These are phyloP conservation scores for Cardamine occulta DNA, from an alignment of 345 rosid species.

Conservation along the genomic window DNA sequence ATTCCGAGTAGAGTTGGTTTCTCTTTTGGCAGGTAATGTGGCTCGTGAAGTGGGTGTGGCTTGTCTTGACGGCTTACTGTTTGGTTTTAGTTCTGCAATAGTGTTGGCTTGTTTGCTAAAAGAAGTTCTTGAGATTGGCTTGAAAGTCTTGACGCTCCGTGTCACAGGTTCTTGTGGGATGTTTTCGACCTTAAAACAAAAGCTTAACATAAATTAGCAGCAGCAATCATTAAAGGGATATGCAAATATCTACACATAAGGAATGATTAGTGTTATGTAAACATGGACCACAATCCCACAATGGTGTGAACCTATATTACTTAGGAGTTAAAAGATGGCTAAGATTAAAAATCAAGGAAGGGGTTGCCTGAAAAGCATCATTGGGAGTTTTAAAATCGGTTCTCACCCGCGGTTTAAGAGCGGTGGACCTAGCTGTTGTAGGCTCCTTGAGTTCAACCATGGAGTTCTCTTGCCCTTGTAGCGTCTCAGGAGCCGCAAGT, in stretches of 20 bases:
- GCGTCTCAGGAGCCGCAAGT: constrained; percentile 39
- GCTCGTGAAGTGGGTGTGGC: constrained; percentile 69
- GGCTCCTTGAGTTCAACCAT: constrained; percentile 28
- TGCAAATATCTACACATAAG: neutral
- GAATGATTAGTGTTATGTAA: neutral
- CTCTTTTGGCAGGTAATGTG: constrained; percentile 48
- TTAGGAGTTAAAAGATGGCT: neutral
- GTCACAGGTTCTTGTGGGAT: constrained; percentile 56
- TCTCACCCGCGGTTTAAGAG: constrained; percentile 64
- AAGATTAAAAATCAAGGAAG: neutral
- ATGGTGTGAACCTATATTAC: neutral
- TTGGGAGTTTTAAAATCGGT: neutral
- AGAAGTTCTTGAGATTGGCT: constrained; percentile 43
- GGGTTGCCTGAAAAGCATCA: neutral
- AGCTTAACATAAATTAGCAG: constrained; percentile 34
- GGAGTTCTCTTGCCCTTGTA: constrained; percentile 27
- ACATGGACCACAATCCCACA: constrained; percentile 6
- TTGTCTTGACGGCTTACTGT: constrained; percentile 59
- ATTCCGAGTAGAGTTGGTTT: constrained; percentile 21
- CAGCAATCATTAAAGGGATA: neutral
- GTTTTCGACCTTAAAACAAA: constrained; percentile 58
- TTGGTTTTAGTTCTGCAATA: constrained; percentile 29
- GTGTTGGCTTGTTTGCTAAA: constrained; percentile 48
- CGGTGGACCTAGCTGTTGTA: constrained; percentile 40
- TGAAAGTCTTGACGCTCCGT: constrained; percentile 45